Base-by-base conservation (phyloP, 805 yeast species). In the Brettanomyces sp. region DNA sequence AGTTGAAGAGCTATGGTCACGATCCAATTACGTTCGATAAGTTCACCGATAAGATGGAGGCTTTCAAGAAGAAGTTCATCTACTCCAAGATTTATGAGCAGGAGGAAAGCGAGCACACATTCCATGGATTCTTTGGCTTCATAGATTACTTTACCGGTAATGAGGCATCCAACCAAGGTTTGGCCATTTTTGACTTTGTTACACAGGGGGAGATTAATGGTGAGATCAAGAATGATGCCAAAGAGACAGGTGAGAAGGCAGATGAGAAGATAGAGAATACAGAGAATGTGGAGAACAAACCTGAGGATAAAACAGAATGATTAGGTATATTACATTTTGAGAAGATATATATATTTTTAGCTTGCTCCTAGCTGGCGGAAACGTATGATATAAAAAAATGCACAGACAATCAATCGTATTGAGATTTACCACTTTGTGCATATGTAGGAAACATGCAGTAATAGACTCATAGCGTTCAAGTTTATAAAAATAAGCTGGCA, bases 41-140 rank as follows among this genome's bases (percentile, higher is more conserved):
- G 46, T 87, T 74, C 62, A 76, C 76, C 49, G 66, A 69, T 21
- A 80, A 85, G 56, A 89, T 93, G 80, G 85, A 84, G 50, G 85
- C 69, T 1, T 91, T 93, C 73, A 93, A 93, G 69, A 79, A 77
- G 78, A 83, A 82, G 61, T 82, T 74, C 63, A 91, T 93, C 52
- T 93, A 93, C 62, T 96, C 90, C 58, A 87, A 89, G 63, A 89
- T 93, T 49, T 91, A 91, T 59, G 80, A 77, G 39, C 96, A 90
- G 65, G 99, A 93, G 64, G 82, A 78, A 40, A 78, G 79, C 57
- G 97, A 89, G 56, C 87, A 89, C 58, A 84, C 83, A 4, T 90
- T 86, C 67, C 82, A 88, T 52, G 95, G 95, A 1, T 91, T 93
- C 60, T 93, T 86, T 64, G 85, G 85, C 40, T 91, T 86, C 61